A percentile compares a stretch with the other conserved stretches of the same genome.
phyloP scores from a whole-genome alignment of 106 monocot species.

The Posidonia australis region DNA sequence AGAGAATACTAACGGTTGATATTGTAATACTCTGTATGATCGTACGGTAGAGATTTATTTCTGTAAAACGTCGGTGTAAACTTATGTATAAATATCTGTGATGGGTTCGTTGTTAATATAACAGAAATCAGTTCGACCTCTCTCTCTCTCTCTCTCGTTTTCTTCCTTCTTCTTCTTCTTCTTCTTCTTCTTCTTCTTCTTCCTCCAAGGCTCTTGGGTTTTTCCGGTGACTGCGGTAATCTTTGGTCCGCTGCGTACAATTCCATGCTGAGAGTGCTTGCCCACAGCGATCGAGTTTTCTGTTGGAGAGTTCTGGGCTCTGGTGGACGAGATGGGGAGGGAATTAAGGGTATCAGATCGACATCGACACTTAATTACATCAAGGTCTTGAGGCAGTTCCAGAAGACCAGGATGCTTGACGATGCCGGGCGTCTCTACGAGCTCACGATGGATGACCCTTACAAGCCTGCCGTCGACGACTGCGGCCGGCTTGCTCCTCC shows the following conservation, averaged over 20 bases:
- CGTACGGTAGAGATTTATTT: too few relatives aligned
- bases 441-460: slow-evolving; percentile 87
- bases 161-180: too few relatives aligned
- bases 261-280: slow-evolving; percentile 54
- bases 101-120: too few relatives aligned
- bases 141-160: too few relatives aligned
- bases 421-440: slow-evolving; percentile 76
- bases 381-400: slow-evolving; percentile 55
- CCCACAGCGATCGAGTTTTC: slow-evolving; percentile 37
- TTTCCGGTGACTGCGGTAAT: slow-evolving; percentile 42
- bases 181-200: too few relatives aligned
- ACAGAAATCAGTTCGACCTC: too few relatives aligned
- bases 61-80: too few relatives aligned
- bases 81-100: too few relatives aligned
- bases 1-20: too few relatives aligned
- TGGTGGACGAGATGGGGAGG: slow-evolving; percentile 48
- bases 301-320: slow-evolving; percentile 47
- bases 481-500: slow-evolving; percentile 50
- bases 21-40: too few relatives aligned
- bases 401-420: slow-evolving; percentile 45
- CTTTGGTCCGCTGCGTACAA: slow-evolving; percentile 51
- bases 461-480: slow-evolving; percentile 67
- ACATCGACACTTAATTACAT: slow-evolving; percentile 87
- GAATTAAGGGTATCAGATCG: slow-evolving; percentile 48
- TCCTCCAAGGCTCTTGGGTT: slow-evolving; percentile 54